Conservation (phyloP, 2,329 filamentous ascomycete genomes). For the Aschersonia sp. region DNA sequence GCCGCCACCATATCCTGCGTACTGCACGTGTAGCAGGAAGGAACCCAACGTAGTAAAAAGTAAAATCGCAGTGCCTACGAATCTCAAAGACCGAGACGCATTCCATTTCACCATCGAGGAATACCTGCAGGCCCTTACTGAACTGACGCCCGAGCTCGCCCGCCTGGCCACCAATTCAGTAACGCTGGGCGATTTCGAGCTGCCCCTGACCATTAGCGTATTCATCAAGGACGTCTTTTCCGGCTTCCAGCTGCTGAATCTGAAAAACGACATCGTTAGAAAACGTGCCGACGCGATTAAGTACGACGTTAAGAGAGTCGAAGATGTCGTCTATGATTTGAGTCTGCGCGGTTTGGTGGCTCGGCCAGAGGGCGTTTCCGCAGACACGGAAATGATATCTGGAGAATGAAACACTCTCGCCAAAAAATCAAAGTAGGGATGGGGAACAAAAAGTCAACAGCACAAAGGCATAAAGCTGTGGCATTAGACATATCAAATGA, state of each 20-base stretch:
- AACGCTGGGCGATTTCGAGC: slow-evolving; percentile 67
- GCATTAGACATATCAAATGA: no score
- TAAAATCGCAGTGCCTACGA: slow-evolving; percentile 56
- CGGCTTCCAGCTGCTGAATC: slow-evolving; percentile 90
- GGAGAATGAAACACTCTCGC: slow-evolving; percentile 8
- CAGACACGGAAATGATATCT: slow-evolving; percentile 23
- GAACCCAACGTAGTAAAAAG: not conserved
- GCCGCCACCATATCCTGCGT: no score
- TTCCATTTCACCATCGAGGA: slow-evolving; percentile 98
- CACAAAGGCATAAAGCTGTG: no score
- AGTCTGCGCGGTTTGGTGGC: slow-evolving; percentile 72
- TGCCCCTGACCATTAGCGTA: slow-evolving; percentile 74
- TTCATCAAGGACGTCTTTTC: slow-evolving; percentile 94
- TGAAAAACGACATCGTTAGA: slow-evolving; percentile 88
- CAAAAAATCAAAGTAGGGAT: no score
- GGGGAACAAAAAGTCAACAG: no score
- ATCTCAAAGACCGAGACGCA: slow-evolving; percentile 73
- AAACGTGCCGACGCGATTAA: slow-evolving; percentile 88
- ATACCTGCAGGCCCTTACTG: slow-evolving; percentile 79
- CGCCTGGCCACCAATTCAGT: slow-evolving; percentile 90
- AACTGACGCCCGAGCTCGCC: slow-evolving; percentile 77
- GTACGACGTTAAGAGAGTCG: slow-evolving; percentile 94
- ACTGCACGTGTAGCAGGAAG: no score
- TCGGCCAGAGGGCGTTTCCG: slow-evolving; percentile 15
- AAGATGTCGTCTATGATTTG: slow-evolving; percentile 95